phyloP scores from a whole-genome alignment of 192 early-diverging fungal genomes.

The Coemansia asiatica region DNA sequence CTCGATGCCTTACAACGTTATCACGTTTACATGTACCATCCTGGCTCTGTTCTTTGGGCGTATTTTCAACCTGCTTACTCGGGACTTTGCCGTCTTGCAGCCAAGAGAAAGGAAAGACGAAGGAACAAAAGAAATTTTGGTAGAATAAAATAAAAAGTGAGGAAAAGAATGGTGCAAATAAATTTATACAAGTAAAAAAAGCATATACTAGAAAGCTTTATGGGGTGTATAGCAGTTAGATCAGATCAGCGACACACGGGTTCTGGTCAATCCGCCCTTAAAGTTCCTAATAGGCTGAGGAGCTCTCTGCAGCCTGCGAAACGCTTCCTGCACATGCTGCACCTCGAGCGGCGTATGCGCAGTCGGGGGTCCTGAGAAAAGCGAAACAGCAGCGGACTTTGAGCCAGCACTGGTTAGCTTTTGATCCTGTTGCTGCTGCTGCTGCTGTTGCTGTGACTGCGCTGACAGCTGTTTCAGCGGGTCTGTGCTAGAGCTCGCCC shows the following conservation, averaged over 20 bases:
- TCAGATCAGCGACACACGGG: conserved; percentile 74
- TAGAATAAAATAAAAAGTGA: neutral
- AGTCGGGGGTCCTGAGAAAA: conserved; percentile 79
- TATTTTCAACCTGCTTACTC: conserved; percentile 83
- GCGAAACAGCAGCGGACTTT: conserved; percentile 47
- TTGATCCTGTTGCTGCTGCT: conserved; percentile 3
- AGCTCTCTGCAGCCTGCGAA: conserved; percentile 74
- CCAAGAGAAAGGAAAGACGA: neutral
- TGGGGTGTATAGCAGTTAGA: too few species aligned
- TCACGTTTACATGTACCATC: conserved; percentile 94
- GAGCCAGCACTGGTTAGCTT: conserved; percentile 12
- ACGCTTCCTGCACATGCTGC: conserved; percentile 92
- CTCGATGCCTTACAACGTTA: conserved; percentile 99
- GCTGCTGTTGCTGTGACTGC: conserved; percentile 4
- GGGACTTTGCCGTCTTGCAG: conserved; percentile 58
- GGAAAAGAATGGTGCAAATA: neutral
- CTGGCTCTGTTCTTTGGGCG: conserved; percentile 94
- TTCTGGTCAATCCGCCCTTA: conserved; percentile 70
- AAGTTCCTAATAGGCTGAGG: conserved; percentile 78
- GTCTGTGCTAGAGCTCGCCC: conserved; percentile 5
- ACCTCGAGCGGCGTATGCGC: conserved; percentile 81
- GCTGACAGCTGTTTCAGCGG: neutral
- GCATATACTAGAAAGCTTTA: too few species aligned
- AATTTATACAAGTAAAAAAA: neutral
- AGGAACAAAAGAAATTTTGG: neutral